Base-by-base conservation (phyloP, 305 asterid species). In the Nicotiana rustica region DNA sequence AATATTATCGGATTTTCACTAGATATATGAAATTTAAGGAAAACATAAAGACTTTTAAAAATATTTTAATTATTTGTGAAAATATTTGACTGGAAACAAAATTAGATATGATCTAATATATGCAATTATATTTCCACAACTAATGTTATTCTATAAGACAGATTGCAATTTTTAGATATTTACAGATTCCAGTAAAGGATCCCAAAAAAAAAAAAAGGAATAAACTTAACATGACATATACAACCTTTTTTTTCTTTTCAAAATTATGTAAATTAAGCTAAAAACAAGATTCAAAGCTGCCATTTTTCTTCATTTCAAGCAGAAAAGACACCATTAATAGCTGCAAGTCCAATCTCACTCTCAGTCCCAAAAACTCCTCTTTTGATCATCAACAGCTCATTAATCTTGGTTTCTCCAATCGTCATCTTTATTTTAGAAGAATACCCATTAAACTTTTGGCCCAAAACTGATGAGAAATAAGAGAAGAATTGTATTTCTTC, bases 281-380 rank as follows among this genome's bases (percentile, higher is more conserved):
- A 19, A 38, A 66, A 14, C 5, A 29, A 57, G 52, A n/a, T 5
- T 4, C 9, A 21, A 73, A 73, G 79, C 9, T 73, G 25, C 64
- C 36, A 31, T 64, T 47, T 4, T 52, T 31, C 29, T 10, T 8
- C 0, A 29, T 6, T 41, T 70, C 81, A 86, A 83, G 89, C 86
- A 77, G 89, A 86, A 82, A 86, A 84, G 62, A 78, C 18, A 2
- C 84, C 79, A 38, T 81, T 65, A 64, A 82, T 86, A 15, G 89
- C 89, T 10, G 89, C 87, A 69, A 69, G 79, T 52, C 82, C 79
- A 57, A 86, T 13, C 35, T 84, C 82, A 75, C 55, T 68, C 44
- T 82, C 52, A 73, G 87, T 85, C 69, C 78, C 89, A 66, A 81
- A 75, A 67, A 5, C 56, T 1, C 14, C 66, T 55, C 19, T 33